Conservation (phyloP, 192 early-diverging fungal species). For the Coemansia sp. region DNA sequence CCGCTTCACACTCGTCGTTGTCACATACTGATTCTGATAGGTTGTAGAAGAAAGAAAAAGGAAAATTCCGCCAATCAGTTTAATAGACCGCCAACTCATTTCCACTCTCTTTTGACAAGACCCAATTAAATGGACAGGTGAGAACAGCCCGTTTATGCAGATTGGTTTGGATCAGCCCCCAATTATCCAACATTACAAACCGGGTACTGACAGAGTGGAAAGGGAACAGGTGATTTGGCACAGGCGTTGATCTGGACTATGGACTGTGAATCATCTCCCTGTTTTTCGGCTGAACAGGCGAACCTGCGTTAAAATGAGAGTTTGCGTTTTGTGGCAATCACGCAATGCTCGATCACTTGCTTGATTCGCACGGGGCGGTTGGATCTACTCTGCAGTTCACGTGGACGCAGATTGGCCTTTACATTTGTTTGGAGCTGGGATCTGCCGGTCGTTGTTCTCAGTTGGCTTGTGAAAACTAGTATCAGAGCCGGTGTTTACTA, state of each 20-base stretch:
- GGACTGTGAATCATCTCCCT: not conserved
- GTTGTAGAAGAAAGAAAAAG: not conserved
- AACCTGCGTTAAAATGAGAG: not conserved
- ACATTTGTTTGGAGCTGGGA: too few relatives aligned
- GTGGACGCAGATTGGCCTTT: too few relatives aligned
- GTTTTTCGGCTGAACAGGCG: not conserved
- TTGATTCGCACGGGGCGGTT: too few relatives aligned
- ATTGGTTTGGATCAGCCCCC: too few relatives aligned
- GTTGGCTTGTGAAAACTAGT: too few relatives aligned
- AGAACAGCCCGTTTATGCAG: not conserved
- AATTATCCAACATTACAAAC: too few relatives aligned
- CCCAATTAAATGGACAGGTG: not conserved
- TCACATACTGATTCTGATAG: not conserved
- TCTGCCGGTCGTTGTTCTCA: too few relatives aligned
- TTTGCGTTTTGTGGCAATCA: not conserved
- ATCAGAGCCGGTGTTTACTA: too few relatives aligned
- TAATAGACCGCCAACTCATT: not conserved
- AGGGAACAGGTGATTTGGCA: not conserved
- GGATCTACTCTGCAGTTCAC: too few relatives aligned
- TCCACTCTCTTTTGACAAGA: not conserved
- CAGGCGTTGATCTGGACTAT: not conserved
- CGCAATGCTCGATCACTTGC: not conserved
- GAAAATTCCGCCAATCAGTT: not conserved
- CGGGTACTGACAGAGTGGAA: not conserved
- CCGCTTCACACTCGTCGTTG: not conserved